Evolutionary conservation across 768 basidiomycete species (phyloP).

Genomic region (Suillus subaureus): DNA sequence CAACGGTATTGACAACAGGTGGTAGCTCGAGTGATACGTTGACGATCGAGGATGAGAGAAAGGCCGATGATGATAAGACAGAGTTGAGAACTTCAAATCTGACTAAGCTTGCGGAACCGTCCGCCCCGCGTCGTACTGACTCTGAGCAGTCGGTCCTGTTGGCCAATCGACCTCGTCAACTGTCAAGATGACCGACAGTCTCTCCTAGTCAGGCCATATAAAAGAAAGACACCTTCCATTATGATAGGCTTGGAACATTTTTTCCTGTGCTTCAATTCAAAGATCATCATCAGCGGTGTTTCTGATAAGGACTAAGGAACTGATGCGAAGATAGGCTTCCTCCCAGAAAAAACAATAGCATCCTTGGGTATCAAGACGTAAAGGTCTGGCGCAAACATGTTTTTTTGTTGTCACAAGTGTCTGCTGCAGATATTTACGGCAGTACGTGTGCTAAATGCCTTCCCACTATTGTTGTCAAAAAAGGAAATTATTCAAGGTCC

Average conservation of each 20-base stretch:
- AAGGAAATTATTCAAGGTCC: slow-evolving; percentile 23
- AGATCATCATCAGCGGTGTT: not conserved
- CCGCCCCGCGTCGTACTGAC: not conserved
- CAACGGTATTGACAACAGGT: not conserved
- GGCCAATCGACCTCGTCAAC: not conserved
- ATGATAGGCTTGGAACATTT: not conserved
- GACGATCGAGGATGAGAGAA: not conserved
- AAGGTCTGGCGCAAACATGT: not conserved
- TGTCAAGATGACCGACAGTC: not conserved
- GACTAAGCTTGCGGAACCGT: slow-evolving; percentile 3
- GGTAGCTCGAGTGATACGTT: not conserved
- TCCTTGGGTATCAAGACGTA: not conserved
- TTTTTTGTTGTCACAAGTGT: not conserved
- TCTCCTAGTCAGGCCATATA: not conserved
- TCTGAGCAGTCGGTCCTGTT: not conserved
- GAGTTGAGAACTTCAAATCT: not conserved
- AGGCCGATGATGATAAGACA: not conserved
- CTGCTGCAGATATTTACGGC: not conserved
- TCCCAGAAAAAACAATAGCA: slow-evolving; percentile 1
- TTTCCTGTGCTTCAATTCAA: not conserved
- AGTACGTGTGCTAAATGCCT: slow-evolving; percentile 4
- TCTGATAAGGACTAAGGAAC: not conserved
- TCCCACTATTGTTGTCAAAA: slow-evolving; percentile 32
- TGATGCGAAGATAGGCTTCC: not conserved
- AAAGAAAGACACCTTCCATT: not conserved